Evolutionary conservation across 352 stramenopile genomes (phyloP).

Genomic region (Phytophthora pluvialis): DNA sequence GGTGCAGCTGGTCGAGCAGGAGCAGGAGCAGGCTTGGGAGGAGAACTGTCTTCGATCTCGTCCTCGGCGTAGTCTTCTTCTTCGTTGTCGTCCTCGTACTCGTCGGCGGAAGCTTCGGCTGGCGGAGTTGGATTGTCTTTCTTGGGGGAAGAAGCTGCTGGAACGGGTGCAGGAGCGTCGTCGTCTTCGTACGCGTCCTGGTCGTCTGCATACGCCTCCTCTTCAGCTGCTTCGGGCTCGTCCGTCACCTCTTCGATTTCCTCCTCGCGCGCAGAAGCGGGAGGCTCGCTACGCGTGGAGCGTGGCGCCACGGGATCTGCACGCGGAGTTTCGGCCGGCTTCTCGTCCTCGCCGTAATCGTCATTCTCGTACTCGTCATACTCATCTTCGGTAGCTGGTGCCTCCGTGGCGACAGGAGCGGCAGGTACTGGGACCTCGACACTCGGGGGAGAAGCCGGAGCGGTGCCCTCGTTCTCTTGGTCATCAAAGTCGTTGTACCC

Average conservation of each 20-base stretch:
- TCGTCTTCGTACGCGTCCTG: conserved; percentile 55
- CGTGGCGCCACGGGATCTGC: not conserved
- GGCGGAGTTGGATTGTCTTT: not conserved
- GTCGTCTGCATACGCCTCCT: conserved; percentile 43
- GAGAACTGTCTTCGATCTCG: conserved; percentile 28
- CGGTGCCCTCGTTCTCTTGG: conserved; percentile 25
- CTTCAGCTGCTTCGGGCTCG: conserved; percentile 13
- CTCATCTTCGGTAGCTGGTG: conserved; percentile 33
- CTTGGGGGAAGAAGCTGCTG: not conserved
- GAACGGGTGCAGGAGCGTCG: conserved; percentile 14
- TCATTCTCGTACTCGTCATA: conserved; percentile 68
- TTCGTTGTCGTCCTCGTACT: conserved; percentile 37
- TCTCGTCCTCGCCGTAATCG: conserved; percentile 33
- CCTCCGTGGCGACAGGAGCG: conserved; percentile 1
- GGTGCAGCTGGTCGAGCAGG: not conserved
- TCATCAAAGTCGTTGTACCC: conserved; percentile 62
- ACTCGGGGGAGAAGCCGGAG: not conserved
- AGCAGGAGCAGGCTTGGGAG: conserved; percentile 11
- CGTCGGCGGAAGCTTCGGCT: conserved; percentile 13
- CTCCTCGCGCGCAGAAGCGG: conserved; percentile 23
- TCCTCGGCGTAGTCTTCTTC: conserved; percentile 37
- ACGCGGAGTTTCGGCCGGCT: conserved; percentile 6
- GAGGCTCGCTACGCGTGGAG: conserved; percentile 4
- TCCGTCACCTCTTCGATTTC: conserved; percentile 31
- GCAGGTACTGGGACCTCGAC: not conserved